A percentile compares a stretch with the other conserved stretches of the same genome.
Conservation (phyloP, 192 early-diverging fungal species). For the Coemansia sp. region DNA sequence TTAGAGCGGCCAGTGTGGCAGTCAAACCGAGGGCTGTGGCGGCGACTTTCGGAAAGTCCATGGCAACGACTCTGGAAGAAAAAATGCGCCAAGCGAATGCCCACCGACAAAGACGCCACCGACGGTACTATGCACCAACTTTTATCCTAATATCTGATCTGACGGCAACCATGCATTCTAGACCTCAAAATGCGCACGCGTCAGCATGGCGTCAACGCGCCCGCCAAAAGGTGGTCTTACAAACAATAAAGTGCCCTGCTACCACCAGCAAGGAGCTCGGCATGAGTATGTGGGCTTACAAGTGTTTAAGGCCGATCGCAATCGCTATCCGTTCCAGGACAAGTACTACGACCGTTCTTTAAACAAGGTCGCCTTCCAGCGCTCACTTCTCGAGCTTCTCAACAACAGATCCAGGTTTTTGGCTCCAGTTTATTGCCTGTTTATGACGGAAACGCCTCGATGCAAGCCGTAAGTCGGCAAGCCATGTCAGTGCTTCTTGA, state of each 20-base stretch:
- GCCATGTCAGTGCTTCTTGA: conserved; percentile 12
- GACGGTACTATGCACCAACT: conserved; percentile 63
- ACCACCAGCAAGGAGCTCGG: conserved; percentile 68
- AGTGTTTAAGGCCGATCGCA: conserved; percentile 79
- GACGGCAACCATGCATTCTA: conserved; percentile 92
- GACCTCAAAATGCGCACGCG: conserved; percentile 99
- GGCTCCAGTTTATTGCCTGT: conserved; percentile 86
- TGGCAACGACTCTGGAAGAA: conserved; percentile 41
- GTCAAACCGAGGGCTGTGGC: not conserved
- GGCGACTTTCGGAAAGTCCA: conserved; percentile 3
- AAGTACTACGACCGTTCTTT: conserved; percentile 95
- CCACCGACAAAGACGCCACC: conserved; percentile 36
- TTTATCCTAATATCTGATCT: conserved; percentile 95
- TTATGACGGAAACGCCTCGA: conserved; percentile 78
- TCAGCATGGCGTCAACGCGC: conserved; percentile 91
- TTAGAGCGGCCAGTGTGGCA: conserved; percentile 9
- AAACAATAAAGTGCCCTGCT: conserved; percentile 90
- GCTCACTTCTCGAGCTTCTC: conserved; percentile 78
- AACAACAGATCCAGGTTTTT: conserved; percentile 97
- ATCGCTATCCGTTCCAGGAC: conserved; percentile 84
- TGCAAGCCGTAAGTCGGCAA: conserved; percentile 16
- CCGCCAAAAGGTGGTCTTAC: conserved; percentile 75
- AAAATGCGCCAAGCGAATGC: conserved; percentile 57
- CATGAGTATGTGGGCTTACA: conserved; percentile 95
- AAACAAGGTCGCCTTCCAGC: conserved; percentile 74